phyloP scores from a whole-genome alignment of 2,329 filamentous ascomycete species.

The Fonsecaea erecta region DNA sequence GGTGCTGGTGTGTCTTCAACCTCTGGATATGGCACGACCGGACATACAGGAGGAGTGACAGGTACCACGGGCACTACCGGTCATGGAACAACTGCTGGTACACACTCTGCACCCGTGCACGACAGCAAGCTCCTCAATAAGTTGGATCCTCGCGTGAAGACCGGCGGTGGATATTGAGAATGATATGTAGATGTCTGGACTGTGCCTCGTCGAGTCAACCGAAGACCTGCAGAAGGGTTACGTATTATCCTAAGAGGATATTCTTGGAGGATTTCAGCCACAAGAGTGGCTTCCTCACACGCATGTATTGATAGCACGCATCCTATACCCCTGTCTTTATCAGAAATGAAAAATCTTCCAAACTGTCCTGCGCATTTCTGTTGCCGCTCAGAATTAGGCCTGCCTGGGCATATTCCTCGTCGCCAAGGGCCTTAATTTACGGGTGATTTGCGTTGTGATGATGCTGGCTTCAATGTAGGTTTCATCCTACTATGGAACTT shows the following conservation, averaged over 20 bases:
- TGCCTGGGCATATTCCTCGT: background rate
- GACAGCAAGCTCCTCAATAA: slow-evolving; percentile 52
- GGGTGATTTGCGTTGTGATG: background rate
- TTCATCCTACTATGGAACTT: background rate
- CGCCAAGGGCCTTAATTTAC: background rate
- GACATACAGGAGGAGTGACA: background rate
- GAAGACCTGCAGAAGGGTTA: background rate
- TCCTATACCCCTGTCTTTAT: background rate
- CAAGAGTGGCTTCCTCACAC: background rate
- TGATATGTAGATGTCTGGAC: background rate
- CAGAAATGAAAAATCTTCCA: background rate
- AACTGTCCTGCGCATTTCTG: background rate
- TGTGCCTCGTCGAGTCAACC: too few relatives aligned
- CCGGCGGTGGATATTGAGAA: background rate
- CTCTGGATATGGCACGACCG: slow-evolving; percentile 24
- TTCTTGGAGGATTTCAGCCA: background rate
- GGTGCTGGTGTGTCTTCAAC: slow-evolving; percentile 25
- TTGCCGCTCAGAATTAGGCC: too few relatives aligned
- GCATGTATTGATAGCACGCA: background rate
- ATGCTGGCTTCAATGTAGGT: background rate
- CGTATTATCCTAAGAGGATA: background rate
- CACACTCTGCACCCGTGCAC: slow-evolving; percentile 29
- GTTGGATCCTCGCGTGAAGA: slow-evolving; percentile 39
- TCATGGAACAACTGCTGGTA: slow-evolving; percentile 31
- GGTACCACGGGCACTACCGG: slow-evolving; percentile 36